Conservation (phyloP, 2,329 filamentous ascomycete genomes). For the Fusarium chaquense region DNA sequence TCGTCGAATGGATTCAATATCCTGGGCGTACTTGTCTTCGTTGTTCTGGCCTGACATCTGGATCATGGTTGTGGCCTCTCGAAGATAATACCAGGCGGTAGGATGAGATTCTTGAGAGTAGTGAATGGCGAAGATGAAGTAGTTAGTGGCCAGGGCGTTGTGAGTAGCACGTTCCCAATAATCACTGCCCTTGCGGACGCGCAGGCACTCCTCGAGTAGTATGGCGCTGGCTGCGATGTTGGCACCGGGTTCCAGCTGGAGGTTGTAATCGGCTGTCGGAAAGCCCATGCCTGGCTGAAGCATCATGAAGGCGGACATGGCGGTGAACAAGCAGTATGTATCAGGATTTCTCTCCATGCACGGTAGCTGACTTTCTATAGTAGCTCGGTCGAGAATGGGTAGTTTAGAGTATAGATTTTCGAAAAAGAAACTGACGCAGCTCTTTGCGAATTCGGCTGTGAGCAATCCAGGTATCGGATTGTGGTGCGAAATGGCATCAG, state of each 20-base stretch:
- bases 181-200: constrained; percentile 73
- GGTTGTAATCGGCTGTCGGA: constrained; percentile 65
- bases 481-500: constrained; percentile 52
- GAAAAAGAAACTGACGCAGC: constrained; percentile 77
- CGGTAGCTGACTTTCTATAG: constrained; percentile 68
- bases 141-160: constrained; percentile 77
- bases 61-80: constrained; percentile 79
- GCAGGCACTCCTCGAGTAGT: constrained; percentile 74
- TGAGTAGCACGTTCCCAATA: constrained; percentile 68
- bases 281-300: constrained; percentile 76
- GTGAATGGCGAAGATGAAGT: constrained; percentile 80
- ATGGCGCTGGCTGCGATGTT: constrained; percentile 74
- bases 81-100: constrained; percentile 82
- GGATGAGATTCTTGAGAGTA: constrained; percentile 79
- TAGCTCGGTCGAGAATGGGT: constrained; percentile 70
- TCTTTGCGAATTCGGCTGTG: constrained; percentile 72
- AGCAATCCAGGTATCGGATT: constrained; percentile 71
- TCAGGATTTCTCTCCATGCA: constrained; percentile 73
- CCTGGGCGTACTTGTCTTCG: constrained; percentile 70
- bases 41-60: constrained; percentile 71
- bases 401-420: constrained; percentile 73
- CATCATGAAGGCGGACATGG: constrained; percentile 76
- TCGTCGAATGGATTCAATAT: constrained; percentile 70
- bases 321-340: constrained; percentile 72
- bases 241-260: constrained; percentile 68